Percentiles rank a stretch among this genome's conserved stretches.
These are phyloP conservation scores for Pyrenula aspistea DNA, from an alignment of 495 filamentous ascomycete species.

Conservation along the genomic window DNA sequence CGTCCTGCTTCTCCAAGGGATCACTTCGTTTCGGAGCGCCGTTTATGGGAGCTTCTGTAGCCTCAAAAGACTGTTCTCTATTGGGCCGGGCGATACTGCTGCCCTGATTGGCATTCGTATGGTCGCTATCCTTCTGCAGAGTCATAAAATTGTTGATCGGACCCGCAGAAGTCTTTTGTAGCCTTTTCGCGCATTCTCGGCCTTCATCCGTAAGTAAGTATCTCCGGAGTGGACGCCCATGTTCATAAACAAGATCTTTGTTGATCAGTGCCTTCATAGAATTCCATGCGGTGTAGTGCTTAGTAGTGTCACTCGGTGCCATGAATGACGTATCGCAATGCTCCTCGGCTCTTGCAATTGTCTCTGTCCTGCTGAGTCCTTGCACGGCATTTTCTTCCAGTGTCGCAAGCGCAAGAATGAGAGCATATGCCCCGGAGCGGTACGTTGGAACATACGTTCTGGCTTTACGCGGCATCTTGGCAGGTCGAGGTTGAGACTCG, in stretches of 20 bases:
- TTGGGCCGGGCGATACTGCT: background rate
- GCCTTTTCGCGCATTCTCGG: conserved; percentile 62
- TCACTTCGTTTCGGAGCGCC: background rate
- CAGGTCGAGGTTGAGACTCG: conserved; percentile 21
- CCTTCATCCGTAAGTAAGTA: conserved; percentile 70
- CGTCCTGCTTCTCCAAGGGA: background rate
- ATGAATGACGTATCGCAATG: conserved; percentile 68
- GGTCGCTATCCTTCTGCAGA: too few species aligned
- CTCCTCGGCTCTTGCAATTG: conserved; percentile 60
- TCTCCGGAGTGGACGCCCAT: conserved; percentile 53
- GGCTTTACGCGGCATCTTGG: conserved; percentile 53
- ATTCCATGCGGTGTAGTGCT: conserved; percentile 73
- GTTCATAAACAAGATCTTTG: conserved; percentile 66
- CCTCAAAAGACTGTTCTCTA: background rate
- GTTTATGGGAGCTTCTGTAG: background rate
- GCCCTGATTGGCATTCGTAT: background rate
- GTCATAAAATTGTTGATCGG: background rate
- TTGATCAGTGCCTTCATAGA: conserved; percentile 68
- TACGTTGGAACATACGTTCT: conserved; percentile 62
- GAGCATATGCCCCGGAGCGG: conserved; percentile 62
- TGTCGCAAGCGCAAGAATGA: conserved; percentile 55
- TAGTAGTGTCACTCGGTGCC: conserved; percentile 50
- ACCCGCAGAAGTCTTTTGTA: conserved; percentile 33
- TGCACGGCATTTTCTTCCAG: conserved; percentile 39
- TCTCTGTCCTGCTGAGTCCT: conserved; percentile 53